Percentiles rank a stretch among this genome's conserved stretches.
phyloP scores from a whole-genome alignment of 139 green algal genomes.

The Chlorella sp. region DNA sequence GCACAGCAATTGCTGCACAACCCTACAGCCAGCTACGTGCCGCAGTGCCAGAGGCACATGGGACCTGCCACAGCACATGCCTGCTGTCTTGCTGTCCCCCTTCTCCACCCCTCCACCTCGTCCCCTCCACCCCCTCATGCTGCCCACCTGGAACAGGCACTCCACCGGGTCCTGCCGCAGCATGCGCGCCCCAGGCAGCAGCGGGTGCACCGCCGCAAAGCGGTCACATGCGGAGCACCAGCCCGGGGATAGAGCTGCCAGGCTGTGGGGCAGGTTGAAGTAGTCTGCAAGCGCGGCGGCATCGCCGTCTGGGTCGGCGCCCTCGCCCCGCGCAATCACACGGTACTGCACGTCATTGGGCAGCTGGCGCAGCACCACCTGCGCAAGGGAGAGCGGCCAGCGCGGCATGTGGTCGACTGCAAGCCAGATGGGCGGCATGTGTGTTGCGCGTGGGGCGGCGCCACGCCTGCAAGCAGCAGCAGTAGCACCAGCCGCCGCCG shows the following conservation, averaged over 20 bases:
- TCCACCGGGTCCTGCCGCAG: slow-evolving; percentile 93
- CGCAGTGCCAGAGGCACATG: too few relatives aligned
- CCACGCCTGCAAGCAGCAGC: too few relatives aligned
- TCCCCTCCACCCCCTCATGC: not conserved
- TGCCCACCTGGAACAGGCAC: slow-evolving; percentile 79
- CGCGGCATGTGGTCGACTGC: not conserved
- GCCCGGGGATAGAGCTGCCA: slow-evolving; percentile 56
- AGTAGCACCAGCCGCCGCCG: too few relatives aligned
- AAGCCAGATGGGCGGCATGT: too few relatives aligned
- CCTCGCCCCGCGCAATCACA: slow-evolving; percentile 66
- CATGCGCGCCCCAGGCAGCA: slow-evolving; percentile 80
- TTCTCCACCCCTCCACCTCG: not conserved
- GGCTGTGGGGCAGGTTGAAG: slow-evolving; percentile 76
- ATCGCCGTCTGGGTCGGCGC: slow-evolving; percentile 38
- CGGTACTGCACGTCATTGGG: slow-evolving; percentile 74
- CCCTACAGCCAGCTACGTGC: too few relatives aligned
- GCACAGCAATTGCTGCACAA: too few relatives aligned
- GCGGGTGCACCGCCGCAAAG: slow-evolving; percentile 62
- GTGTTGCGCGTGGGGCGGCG: not conserved
- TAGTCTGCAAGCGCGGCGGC: slow-evolving; percentile 76
- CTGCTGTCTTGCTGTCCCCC: too few relatives aligned
- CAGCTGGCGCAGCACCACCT: slow-evolving; percentile 76
- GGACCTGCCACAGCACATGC: too few relatives aligned
- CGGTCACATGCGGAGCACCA: slow-evolving; percentile 68
- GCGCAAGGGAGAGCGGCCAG: not conserved